Percentiles rank a stretch among this genome's conserved stretches.
Evolutionary conservation across 495 filamentous ascomycete genomes (phyloP).

Genomic region (Diplogelasinospora grovesii): DNA sequence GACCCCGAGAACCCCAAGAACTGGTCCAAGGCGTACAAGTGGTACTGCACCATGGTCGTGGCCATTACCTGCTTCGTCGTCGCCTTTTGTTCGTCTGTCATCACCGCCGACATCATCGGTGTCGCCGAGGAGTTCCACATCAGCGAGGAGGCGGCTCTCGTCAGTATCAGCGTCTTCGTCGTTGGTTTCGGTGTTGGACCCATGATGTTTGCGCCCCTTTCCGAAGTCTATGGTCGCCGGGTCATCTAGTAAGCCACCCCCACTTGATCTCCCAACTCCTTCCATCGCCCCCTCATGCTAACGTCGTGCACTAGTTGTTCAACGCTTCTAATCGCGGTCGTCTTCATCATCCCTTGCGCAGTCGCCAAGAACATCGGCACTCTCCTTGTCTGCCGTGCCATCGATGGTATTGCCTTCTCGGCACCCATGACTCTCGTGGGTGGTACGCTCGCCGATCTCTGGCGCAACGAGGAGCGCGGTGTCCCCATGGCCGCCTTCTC

Average conservation of each 20-base stretch:
- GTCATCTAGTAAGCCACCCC: constrained; percentile 51
- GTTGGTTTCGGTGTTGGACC: constrained; percentile 72
- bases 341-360: constrained; percentile 74
- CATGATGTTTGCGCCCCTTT: constrained; percentile 76
- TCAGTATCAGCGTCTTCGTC: constrained; percentile 68
- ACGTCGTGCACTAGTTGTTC: constrained; percentile 22
- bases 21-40: constrained; percentile 57
- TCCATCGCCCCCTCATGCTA: constrained; percentile 9
- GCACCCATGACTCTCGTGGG: constrained; percentile 81
- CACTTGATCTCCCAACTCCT: neutral
- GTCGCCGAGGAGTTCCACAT: constrained; percentile 55
- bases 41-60: constrained; percentile 64
- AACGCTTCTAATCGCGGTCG: constrained; percentile 57
- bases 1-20: constrained; percentile 67
- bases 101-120: constrained; percentile 61
- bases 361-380: constrained; percentile 68
- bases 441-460: constrained; percentile 73
- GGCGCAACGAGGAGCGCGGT: constrained; percentile 74
- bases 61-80: constrained; percentile 60
- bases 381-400: constrained; percentile 62
- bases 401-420: constrained; percentile 76
- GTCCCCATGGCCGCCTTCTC: constrained; percentile 83
- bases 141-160: constrained; percentile 57
- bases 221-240: constrained; percentile 62
- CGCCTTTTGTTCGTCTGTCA: constrained; percentile 55